These are phyloP conservation scores for Elaphomyces granulatus DNA, from an alignment of 495 filamentous ascomycete genomes.

Conservation along the genomic window DNA sequence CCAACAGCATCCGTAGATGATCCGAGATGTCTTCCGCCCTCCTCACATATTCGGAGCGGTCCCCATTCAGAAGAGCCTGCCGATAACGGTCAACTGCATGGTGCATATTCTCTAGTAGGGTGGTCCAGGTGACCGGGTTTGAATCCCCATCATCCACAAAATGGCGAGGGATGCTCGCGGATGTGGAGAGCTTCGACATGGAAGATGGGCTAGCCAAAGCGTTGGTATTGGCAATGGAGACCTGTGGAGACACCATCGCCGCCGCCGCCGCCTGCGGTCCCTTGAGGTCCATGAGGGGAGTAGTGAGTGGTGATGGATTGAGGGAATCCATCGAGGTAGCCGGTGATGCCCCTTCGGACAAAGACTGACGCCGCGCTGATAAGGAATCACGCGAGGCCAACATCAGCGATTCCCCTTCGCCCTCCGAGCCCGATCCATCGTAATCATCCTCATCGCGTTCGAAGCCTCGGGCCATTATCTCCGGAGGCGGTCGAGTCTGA, in stretches of 20 bases:
- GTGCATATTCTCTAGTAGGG: conserved; percentile 81
- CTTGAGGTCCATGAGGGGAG: conserved; percentile 19
- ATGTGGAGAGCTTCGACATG: conserved; percentile 1
- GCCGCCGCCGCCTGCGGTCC: conserved; percentile 5
- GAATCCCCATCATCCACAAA: conserved; percentile 75
- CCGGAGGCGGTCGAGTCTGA: conserved; percentile 80
- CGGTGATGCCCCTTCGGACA: conserved; percentile 65
- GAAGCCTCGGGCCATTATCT: conserved; percentile 78
- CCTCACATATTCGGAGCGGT: conserved; percentile 79
- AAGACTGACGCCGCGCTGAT: conserved; percentile 47
- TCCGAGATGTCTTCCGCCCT: conserved; percentile 95
- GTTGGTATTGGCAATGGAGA: background rate
- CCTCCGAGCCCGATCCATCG: conserved; percentile 76
- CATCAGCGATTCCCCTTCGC: conserved; percentile 54
- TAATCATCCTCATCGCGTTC: conserved; percentile 72
- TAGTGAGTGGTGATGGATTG: conserved; percentile 41
- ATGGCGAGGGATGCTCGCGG: conserved; percentile 52
- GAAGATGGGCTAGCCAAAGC: background rate
- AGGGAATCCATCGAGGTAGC: conserved; percentile 88
- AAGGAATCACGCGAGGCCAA: conserved; percentile 42
- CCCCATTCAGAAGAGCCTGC: conserved; percentile 62
- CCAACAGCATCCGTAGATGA: conserved; percentile 82
- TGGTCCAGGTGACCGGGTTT: conserved; percentile 69
- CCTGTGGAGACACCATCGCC: background rate
- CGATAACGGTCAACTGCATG: conserved; percentile 75